phyloP scores from a whole-genome alignment of 75 land plant genomes.

The Selaginella tamariscina region DNA sequence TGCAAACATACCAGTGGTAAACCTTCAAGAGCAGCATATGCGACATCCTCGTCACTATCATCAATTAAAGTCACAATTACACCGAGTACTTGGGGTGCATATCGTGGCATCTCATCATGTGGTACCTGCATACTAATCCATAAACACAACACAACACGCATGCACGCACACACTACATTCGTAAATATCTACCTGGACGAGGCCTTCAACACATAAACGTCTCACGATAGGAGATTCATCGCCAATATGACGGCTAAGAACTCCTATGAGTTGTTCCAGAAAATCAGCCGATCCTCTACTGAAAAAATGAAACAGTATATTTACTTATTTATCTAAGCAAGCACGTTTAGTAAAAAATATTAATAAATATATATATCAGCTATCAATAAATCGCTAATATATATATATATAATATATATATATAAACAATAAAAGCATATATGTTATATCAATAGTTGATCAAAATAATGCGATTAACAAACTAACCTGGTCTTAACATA shows the following conservation, averaged over 20 bases:
- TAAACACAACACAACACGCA: background rate
- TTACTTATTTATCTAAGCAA: background rate
- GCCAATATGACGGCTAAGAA: conserved; percentile 65
- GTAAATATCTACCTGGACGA: conserved; percentile 61
- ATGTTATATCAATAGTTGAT: no score
- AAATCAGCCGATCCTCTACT: conserved; percentile 46
- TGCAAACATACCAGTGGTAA: conserved; percentile 39
- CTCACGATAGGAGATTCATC: conserved; percentile 84
- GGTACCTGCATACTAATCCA: conserved; percentile 50
- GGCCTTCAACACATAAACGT: conserved; percentile 73
- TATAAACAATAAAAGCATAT: background rate
- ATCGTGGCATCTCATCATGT: conserved; percentile 30
- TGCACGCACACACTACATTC: background rate
- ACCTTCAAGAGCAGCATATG: conserved; percentile 70
- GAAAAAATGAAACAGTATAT: conserved; percentile 17
- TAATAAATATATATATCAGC: no score
- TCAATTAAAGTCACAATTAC: conserved; percentile 82
- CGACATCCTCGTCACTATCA: conserved; percentile 73
- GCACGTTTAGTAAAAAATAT: background rate
- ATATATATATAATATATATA: background rate
- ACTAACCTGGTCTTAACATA: conserved; percentile 67
- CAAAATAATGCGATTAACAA: no score
- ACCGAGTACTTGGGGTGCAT: conserved; percentile 68
- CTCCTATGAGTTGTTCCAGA: conserved; percentile 66
- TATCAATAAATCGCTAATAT: no score